Evolutionary conservation across 2,329 filamentous ascomycete species (phyloP).

Genomic region (Clarireedia hainanense): DNA sequence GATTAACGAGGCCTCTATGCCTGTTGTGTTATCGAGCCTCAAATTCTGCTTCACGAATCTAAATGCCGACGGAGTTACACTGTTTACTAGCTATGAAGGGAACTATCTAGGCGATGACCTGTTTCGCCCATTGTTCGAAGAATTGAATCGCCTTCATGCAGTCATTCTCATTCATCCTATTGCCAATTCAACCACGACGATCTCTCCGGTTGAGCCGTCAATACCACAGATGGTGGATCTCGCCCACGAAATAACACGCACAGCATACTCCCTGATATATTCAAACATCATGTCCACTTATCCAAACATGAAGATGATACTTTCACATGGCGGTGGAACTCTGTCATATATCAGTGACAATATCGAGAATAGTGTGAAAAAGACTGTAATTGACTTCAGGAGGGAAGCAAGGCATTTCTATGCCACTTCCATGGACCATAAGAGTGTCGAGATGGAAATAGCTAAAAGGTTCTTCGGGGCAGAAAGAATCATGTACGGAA

Average conservation of each 20-base stretch:
- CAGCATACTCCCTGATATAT: constrained; percentile 36
- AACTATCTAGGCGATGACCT: background rate
- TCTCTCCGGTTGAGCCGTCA: background rate
- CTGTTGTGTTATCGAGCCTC: background rate
- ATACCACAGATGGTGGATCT: constrained; percentile 37
- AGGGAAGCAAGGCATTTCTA: background rate
- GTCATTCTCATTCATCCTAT: background rate
- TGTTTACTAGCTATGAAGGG: background rate
- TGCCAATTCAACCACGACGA: background rate
- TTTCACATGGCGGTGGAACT: constrained; percentile 38
- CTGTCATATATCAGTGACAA: constrained; percentile 19
- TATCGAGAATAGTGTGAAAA: constrained; percentile 5
- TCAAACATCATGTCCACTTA: constrained; percentile 26
- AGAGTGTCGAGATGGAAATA: background rate
- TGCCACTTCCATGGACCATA: background rate
- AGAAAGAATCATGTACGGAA: background rate
- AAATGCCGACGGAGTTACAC: background rate
- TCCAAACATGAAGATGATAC: constrained; percentile 37
- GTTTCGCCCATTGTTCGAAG: background rate
- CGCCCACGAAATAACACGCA: constrained; percentile 38
- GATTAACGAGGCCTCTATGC: background rate
- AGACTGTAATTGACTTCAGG: background rate
- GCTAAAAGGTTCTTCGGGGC: background rate
- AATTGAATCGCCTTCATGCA: background rate
- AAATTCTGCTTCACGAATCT: background rate